These are phyloP conservation scores for Apiotrichum laibachii DNA, from an alignment of 1,284 basidiomycete genomes.

Conservation along the genomic window DNA sequence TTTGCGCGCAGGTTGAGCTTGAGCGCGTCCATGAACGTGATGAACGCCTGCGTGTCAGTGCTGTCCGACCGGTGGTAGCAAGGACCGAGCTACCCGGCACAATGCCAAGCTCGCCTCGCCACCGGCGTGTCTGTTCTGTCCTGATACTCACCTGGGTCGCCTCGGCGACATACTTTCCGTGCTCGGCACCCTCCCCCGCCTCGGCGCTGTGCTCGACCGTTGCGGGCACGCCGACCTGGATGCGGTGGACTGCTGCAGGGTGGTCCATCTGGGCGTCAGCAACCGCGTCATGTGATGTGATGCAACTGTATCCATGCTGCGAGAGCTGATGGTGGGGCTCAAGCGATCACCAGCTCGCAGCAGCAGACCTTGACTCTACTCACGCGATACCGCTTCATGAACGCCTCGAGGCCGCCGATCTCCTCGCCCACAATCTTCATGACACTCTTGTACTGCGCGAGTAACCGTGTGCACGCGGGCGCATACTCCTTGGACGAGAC, in stretches of 20 bases:
- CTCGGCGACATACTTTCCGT: conserved; percentile 96
- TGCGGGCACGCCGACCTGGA: conserved; percentile 90
- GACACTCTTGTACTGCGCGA: conserved; percentile 97
- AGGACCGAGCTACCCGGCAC: not conserved
- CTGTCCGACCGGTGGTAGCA: not conserved
- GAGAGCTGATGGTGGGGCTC: no score
- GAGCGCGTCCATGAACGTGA: conserved; percentile 97
- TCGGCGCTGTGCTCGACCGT: conserved; percentile 85
- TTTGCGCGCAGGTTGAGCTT: conserved; percentile 90
- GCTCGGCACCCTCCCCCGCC: conserved; percentile 73
- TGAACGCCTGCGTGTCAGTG: conserved; percentile 69
- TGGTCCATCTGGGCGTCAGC: conserved; percentile 73
- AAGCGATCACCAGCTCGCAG: no score
- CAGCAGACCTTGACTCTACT: conserved; percentile 32
- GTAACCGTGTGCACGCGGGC: conserved; percentile 83
- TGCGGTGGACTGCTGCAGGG: conserved; percentile 83
- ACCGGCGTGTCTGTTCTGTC: not conserved
- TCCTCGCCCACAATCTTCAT: conserved; percentile 85
- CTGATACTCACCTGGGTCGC: conserved; percentile 75
- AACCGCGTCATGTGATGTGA: not conserved
- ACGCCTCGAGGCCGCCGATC: conserved; percentile 76
- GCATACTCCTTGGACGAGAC: conserved; percentile 92
- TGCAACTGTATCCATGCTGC: no score
- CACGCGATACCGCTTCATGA: conserved; percentile 87
- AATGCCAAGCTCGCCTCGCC: not conserved